Conservation (phyloP, 2,329 filamentous ascomycete genomes). For the Fusarium neocosmosporiellum region DNA sequence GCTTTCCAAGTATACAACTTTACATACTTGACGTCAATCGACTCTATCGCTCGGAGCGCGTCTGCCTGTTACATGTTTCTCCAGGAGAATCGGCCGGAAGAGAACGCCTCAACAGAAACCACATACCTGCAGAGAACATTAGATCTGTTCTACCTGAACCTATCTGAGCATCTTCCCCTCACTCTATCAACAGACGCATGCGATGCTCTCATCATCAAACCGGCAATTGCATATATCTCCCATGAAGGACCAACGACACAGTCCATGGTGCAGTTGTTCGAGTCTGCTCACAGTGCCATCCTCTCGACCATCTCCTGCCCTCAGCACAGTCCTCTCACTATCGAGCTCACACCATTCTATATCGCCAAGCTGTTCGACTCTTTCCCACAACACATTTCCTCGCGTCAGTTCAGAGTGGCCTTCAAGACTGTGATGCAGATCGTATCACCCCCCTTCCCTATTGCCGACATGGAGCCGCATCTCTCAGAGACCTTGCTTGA, state of each 20-base stretch:
- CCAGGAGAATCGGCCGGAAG: constrained; percentile 63
- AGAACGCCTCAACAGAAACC: constrained; percentile 46
- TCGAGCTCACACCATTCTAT: constrained; percentile 82
- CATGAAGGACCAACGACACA: constrained; percentile 56
- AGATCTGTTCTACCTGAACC: constrained; percentile 91
- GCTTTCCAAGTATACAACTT: constrained; percentile 88
- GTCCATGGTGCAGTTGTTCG: constrained; percentile 74
- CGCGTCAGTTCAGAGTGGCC: constrained; percentile 88
- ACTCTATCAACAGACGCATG: constrained; percentile 73
- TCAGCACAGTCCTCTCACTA: constrained; percentile 77
- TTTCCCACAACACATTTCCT: constrained; percentile 82
- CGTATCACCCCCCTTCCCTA: constrained; percentile 80
- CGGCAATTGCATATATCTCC: constrained; percentile 78
- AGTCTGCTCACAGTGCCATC: constrained; percentile 86
- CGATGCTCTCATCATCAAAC: constrained; percentile 78
- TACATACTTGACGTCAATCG: constrained; percentile 83
- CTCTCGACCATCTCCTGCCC: constrained; percentile 85
- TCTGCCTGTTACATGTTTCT: constrained; percentile 75
- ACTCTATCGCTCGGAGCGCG: constrained; percentile 80
- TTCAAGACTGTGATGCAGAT: constrained; percentile 88
- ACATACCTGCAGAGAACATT: constrained; percentile 71
- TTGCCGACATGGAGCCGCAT: constrained; percentile 78
- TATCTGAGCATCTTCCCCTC: constrained; percentile 84
- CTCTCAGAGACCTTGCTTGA: constrained; percentile 86
- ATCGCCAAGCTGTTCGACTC: constrained; percentile 82